Evolutionary conservation across 2,329 filamentous ascomycete species (phyloP), one percentile per base, ranked within the genome.

Genomic region (Aphanocladium album): DNA sequence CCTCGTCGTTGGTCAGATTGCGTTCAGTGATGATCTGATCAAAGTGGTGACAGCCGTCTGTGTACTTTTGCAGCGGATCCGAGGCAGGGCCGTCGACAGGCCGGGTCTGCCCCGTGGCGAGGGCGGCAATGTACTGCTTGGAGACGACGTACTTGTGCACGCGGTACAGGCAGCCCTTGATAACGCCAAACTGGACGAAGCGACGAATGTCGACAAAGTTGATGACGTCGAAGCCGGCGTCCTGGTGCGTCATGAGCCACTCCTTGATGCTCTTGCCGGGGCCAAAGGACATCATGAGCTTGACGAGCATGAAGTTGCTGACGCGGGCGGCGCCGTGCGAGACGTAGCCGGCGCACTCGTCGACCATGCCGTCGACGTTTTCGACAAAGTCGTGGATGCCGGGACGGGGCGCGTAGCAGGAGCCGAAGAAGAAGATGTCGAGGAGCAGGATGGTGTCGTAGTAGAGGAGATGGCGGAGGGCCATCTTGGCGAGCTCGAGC

Each of bases 341-440:
- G 7, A 96, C 89, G 71, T 98, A 98, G 55, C 86, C 83, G 7
- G 88, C 86, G 69, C 95, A 98, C 77, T 99, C 95, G 65, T 91
- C 89, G 62, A 96, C 88, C 76, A 96, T 81, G 53, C 79, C 86
- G 60, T 85, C 85, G 45, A 83, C 79, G 69, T 97, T 91, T 46
- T 84, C 81, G 35, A 95, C 81, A 68, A 99, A 96, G 63, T 88
- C 84, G 63, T 88, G 85, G 61, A 99, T 88, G 41, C 90, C 88
- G 0, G 87, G 82, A 0, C 84, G 91, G 0, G 89, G 88, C 0
- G 93, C 92, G 71, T 99, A 99, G 68, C 96, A 93, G 46, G 90
- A 91, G 35, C 87, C 83, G 72, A 98, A 99, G 72, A 95, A 92
- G 79, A 98, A 98, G 67, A 97, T 90, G 75, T 99, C 95, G 12